Base-by-base conservation (phyloP, 805 yeast genomes). In the Candida verbasci region DNA sequence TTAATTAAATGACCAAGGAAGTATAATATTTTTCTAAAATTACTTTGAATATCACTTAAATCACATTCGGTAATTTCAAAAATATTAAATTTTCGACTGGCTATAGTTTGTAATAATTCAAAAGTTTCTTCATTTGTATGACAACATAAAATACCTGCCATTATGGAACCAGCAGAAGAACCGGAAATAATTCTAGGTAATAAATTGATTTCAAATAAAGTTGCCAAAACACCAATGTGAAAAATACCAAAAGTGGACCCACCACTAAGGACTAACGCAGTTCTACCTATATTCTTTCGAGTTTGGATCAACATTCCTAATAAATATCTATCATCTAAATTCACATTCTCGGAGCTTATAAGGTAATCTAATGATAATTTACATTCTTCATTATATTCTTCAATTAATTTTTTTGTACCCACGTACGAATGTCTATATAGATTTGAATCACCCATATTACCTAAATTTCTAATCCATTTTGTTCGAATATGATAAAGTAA, bases 201-300 rank as follows among this genome's bases (percentile, higher is more conserved):
- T 16, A 88, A 64, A 37, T 82, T 80, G 35, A 75, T 72, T 47
- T 86, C 93, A 27, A 82, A 61, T 21, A 93, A 68, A 2, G 93
- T 84, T 4, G 86, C 78, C 31, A 91, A 62, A 0, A 93, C 96
- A 1, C 99, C 99, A 40, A 88, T 84, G 47, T 91, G 97, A 43
- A 89, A 79, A 34, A 91, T 62, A 0, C 97, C 98, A 63, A 91
- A 85, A 4, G 95, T 85, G 2, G 95, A 88, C 2, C 99, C 99
- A 1, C 99, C 99, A 32, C 95, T 82, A 37, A 93, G 70, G n/a
- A 94, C 87, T 18, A 93, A 65, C 0, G 97, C 98, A 0, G 97
- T 89, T 38, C 96, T 71, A 0, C 99, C 99, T 35, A 86, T 86
- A 50, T 89, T 87, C 56, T 85, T 85, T 41, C 96, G 70, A 0